phyloP scores from a whole-genome alignment of 371 early-diverging fungal species.

The Haplosporangium sp. region DNA sequence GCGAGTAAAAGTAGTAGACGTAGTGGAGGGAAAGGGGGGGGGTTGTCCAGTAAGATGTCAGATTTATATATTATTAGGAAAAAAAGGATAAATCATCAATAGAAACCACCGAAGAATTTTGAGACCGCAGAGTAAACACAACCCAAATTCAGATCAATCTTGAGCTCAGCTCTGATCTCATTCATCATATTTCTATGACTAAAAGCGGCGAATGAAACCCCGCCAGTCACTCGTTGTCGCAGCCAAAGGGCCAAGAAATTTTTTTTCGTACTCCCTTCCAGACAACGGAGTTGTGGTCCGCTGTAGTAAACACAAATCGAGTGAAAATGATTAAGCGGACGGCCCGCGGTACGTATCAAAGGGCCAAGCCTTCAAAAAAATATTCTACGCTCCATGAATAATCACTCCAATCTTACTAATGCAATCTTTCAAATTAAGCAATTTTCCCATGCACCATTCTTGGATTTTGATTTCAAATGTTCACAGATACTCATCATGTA shows the following conservation, averaged over 20 bases:
- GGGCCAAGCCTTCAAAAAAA: constrained; percentile 2
- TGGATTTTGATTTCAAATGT: background rate
- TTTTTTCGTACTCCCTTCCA: background rate
- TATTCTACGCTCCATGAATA: background rate
- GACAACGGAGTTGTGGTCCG: background rate
- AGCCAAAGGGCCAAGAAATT: constrained; percentile 1
- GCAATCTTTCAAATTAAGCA: background rate
- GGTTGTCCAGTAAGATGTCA: background rate
- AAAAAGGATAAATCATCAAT: background rate
- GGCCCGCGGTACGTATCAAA: background rate
- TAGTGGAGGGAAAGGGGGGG: background rate
- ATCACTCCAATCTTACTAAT: background rate
- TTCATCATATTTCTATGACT: background rate
- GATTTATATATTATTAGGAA: background rate
- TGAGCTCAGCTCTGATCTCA: constrained; percentile 2
- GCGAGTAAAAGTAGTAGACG: background rate
- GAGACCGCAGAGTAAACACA: background rate
- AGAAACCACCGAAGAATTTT: constrained; percentile 2
- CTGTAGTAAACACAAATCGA: background rate
- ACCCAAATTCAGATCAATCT: too few relatives aligned
- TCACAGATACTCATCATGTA: too few relatives aligned
- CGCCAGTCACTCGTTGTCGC: constrained; percentile 9
- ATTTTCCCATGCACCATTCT: constrained; percentile 1
- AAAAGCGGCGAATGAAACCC: constrained; percentile 14
- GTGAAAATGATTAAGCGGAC: constrained; percentile 3